Evolutionary conservation across 208 protist species (phyloP).

Genomic region (Trypanosoma melophagium): DNA sequence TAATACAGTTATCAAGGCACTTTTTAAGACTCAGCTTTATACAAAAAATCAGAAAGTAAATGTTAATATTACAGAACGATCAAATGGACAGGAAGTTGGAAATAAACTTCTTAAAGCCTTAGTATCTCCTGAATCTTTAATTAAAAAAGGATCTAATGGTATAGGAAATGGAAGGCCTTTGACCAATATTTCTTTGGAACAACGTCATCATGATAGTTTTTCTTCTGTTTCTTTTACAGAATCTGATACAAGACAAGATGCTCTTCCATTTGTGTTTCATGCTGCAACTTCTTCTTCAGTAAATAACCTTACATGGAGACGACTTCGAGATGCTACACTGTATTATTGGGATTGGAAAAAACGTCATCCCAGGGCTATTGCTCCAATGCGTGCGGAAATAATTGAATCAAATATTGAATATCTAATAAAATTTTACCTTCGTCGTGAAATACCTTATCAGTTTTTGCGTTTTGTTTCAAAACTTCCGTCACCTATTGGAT

Average conservation of each 20-base stretch:
- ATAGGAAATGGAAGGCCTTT: not conserved
- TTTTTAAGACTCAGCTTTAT: constrained; percentile 67
- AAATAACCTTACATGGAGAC: constrained; percentile 58
- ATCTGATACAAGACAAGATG: not conserved
- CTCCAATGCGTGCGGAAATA: constrained; percentile 34
- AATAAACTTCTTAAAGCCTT: not conserved
- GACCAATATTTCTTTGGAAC: not conserved
- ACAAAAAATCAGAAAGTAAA: constrained; percentile 18
- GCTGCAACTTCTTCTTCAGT: constrained; percentile 43
- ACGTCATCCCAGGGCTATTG: constrained; percentile 50
- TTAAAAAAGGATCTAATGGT: not conserved
- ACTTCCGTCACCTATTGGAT: constrained; percentile 61
- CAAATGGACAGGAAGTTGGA: not conserved
- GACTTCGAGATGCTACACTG: constrained; percentile 29
- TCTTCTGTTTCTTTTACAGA: not conserved
- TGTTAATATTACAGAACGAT: not conserved
- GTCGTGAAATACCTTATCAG: constrained; percentile 68
- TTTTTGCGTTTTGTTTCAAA: constrained; percentile 33
- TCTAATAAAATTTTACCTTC: constrained; percentile 41
- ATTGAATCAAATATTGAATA: constrained; percentile 48
- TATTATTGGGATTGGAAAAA: constrained; percentile 44
- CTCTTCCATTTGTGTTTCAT: constrained; percentile 69
- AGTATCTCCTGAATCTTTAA: not conserved
- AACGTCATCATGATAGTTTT: not conserved
- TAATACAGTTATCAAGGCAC: constrained; percentile 79